Evolutionary conservation across 2,329 filamentous ascomycete genomes (phyloP).

Genomic region (Epichloe hybrida): DNA sequence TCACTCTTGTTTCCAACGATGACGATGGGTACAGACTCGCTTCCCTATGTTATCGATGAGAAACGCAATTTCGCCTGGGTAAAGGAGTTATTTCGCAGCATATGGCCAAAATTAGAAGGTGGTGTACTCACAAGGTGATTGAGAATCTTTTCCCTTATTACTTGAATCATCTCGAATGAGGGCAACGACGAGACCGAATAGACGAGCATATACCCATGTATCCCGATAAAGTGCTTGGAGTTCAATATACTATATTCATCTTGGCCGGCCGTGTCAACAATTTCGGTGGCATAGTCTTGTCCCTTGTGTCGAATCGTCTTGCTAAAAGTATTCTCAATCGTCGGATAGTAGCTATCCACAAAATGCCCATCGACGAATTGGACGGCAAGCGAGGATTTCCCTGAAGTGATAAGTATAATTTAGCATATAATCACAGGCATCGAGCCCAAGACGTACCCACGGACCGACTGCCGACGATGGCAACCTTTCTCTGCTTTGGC

Average conservation of each 20-base stretch:
- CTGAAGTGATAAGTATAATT: conserved; percentile 30
- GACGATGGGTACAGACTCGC: conserved; percentile 82
- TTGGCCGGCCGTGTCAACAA: conserved; percentile 96
- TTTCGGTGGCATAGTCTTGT: conserved; percentile 90
- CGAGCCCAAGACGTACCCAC: conserved; percentile 38
- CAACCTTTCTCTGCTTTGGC: conserved; percentile 84
- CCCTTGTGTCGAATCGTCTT: conserved; percentile 87
- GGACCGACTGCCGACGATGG: conserved; percentile 87
- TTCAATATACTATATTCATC: conserved; percentile 98
- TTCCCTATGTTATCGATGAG: conserved; percentile 43
- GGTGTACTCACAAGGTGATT: conserved; percentile 68
- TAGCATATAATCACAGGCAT: neutral
- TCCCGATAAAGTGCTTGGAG: conserved; percentile 97
- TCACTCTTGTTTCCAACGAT: conserved; percentile 97
- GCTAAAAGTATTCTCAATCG: conserved; percentile 97
- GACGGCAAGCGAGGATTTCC: conserved; percentile 94
- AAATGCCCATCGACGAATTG: conserved; percentile 97
- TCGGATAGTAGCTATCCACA: conserved; percentile 97
- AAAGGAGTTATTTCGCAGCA: neutral
- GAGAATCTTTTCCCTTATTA: conserved; percentile 96
- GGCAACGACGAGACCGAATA: conserved; percentile 93
- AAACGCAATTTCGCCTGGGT: neutral
- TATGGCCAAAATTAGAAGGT: neutral
- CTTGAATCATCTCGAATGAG: conserved; percentile 93
- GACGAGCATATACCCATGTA: conserved; percentile 96